Base-by-base conservation (phyloP, 2,329 filamentous ascomycete species). In the Exophiala spinifera region DNA sequence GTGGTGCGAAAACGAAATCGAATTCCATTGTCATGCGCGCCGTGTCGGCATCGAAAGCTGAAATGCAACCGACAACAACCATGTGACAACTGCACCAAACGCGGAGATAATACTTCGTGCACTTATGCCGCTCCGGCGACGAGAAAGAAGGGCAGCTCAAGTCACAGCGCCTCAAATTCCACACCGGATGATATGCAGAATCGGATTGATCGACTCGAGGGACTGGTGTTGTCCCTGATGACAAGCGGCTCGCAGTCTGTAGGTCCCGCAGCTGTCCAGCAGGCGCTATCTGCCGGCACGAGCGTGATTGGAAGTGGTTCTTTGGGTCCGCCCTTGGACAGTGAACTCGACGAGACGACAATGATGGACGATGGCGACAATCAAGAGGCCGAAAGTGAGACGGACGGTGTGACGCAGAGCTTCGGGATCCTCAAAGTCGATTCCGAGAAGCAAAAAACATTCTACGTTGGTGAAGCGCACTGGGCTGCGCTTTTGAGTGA, bases 171-270 rank as follows among this genome's bases (percentile, higher is more conserved):
- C n/a, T 47, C 51, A 4, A 58, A 50, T 48, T 74, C 82, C 73
- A 78, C 81, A 64, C 90, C 92, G 46, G 91, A 96, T 79, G 92
- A 96, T 72, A 96, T 97, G 92, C 92, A 97, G 76, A 95, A 95
- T 69, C 88, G 94, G 70, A 97, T 97, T 74, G 91, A 97, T 76
- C 84, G 92, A 65, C 79, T 97, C 62, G 92, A 97, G 79, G 88
- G 89, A 64, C 76, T 97, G 70, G 92, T 97, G 57, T 74, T 97
- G 61, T 95, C 90, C 23, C 73, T 97, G 67, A 96, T 97, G 92
- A 92, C 92, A 67, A 91, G 89, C 70, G 89, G 89, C 53, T 80
- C 79, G n/a, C 77, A 81, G 61, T 79, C 81, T 51, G 77, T 79
- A 44, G 82, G 82, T 19, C 77, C 79, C 3, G 70, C 78, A 15